A percentile compares a stretch with the other conserved stretches of the same genome.
Conservation (phyloP, 768 basidiomycete species). For the Omphalotus guepiniiformis region DNA sequence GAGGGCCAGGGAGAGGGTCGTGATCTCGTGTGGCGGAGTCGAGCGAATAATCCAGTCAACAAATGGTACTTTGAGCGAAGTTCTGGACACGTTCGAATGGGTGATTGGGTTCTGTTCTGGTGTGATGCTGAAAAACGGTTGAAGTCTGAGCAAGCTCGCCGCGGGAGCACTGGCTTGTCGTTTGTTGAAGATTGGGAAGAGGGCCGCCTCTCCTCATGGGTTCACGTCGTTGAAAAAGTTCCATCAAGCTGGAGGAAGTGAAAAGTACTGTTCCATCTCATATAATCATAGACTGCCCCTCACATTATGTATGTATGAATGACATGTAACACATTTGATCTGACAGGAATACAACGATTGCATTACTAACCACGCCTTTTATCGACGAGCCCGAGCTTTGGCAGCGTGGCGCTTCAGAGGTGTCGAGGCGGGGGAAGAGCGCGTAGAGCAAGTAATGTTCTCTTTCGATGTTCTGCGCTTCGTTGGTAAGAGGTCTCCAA, state of each 20-base stretch:
- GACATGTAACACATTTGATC: too few relatives aligned
- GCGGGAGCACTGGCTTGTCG: constrained; percentile 59
- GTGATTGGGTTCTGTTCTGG: constrained; percentile 95
- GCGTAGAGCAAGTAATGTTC: constrained; percentile 23
- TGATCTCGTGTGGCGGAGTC: constrained; percentile 94
- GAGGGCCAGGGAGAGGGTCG: constrained; percentile 86
- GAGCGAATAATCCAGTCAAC: constrained; percentile 93
- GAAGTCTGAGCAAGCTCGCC: constrained; percentile 61
- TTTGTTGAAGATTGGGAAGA: constrained; percentile 76
- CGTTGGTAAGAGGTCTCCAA: constrained; percentile 26
- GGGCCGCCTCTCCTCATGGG: constrained; percentile 69
- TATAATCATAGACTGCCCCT: neutral
- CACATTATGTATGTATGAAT: too few relatives aligned
- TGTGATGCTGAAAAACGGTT: constrained; percentile 92
- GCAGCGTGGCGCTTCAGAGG: constrained; percentile 10
- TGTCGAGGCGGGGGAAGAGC: constrained; percentile 13
- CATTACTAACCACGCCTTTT: neutral
- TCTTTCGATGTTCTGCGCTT: constrained; percentile 26
- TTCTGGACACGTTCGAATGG: constrained; percentile 83
- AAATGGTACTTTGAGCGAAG: constrained; percentile 99
- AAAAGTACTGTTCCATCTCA: neutral
- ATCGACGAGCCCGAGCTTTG: constrained; percentile 7
- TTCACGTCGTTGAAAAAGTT: constrained; percentile 58
- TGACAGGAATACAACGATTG: too few relatives aligned
- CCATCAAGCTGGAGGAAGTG: constrained; percentile 73